These are phyloP conservation scores for Suillus subluteus DNA, from an alignment of 768 basidiomycete species.

Conservation along the genomic window DNA sequence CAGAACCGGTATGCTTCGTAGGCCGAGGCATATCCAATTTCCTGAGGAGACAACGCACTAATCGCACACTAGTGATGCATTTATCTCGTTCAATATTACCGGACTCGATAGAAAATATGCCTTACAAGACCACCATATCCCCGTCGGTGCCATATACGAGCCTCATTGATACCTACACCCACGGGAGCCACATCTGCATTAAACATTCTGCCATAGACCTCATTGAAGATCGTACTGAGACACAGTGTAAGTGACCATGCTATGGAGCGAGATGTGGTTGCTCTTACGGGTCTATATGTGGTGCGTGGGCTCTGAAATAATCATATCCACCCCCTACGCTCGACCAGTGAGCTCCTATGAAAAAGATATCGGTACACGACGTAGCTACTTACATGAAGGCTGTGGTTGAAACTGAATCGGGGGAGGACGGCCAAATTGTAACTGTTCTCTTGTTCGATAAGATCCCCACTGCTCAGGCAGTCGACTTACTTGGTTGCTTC, in stretches of 20 bases:
- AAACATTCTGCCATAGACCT: conserved; percentile 34
- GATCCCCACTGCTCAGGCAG: not conserved
- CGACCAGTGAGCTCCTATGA: conserved; percentile 6
- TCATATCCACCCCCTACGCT: conserved; percentile 61
- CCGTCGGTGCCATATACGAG: conserved; percentile 64
- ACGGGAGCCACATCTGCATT: conserved; percentile 20
- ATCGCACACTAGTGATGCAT: conserved; percentile 46
- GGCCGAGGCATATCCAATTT: conserved; percentile 77
- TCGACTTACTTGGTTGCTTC: conserved; percentile 42
- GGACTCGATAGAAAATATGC: conserved; percentile 10
- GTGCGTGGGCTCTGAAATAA: conserved; percentile 65
- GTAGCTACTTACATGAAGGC: conserved; percentile 49
- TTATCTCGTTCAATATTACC: conserved; percentile 1
- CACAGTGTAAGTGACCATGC: conserved; percentile 1
- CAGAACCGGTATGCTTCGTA: conserved; percentile 76
- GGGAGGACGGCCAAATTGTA: conserved; percentile 39
- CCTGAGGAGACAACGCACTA: conserved; percentile 55
- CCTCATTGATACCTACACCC: conserved; percentile 63
- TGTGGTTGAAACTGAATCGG: conserved; percentile 46
- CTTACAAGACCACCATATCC: conserved; percentile 66
- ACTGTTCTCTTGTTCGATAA: conserved; percentile 19
- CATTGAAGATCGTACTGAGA: conserved; percentile 40
- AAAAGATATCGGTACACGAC: conserved; percentile 12
- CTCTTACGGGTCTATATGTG: conserved; percentile 20
- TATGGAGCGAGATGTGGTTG: not conserved